phyloP scores from a whole-genome alignment of 257 asterid genomes.

The Salvia miltiorrhiza region DNA sequence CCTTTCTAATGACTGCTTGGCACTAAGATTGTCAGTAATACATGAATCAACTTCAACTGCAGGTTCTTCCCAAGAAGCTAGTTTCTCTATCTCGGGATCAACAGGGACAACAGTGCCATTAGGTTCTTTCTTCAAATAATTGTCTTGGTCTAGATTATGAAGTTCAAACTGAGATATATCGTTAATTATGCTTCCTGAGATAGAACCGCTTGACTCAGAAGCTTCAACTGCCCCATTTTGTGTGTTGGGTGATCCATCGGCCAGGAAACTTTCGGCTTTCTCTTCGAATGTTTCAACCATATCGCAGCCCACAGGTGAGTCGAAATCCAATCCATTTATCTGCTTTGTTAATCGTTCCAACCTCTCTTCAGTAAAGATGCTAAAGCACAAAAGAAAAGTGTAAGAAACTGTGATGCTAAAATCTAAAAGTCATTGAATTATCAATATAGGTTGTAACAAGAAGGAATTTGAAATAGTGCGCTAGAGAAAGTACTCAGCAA shows the following conservation, averaged over 20 bases:
- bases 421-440: background rate
- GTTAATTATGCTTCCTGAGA: slow-evolving; percentile 32
- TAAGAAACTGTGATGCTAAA: background rate
- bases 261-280: slow-evolving; percentile 37
- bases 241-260: slow-evolving; percentile 34
- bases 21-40: slow-evolving; percentile 24
- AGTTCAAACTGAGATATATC: slow-evolving; percentile 42
- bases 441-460: slow-evolving; percentile 11
- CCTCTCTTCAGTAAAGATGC: slow-evolving; percentile 94
- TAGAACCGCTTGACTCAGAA: slow-evolving; percentile 41
- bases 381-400: slow-evolving; percentile 32
- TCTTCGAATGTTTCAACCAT: slow-evolving; percentile 47
- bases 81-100: slow-evolving; percentile 46
- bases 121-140: slow-evolving; percentile 32
- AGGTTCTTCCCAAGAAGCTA: slow-evolving; percentile 36
- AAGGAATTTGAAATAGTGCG: slow-evolving; percentile 8
- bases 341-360: slow-evolving; percentile 77
- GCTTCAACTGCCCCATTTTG: slow-evolving; percentile 45
- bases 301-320: slow-evolving; percentile 40
- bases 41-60: slow-evolving; percentile 31
- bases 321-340: slow-evolving; percentile 59
- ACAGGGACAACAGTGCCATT: slow-evolving; percentile 26
- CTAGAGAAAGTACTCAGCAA: slow-evolving; percentile 23
- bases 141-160: slow-evolving; percentile 34
- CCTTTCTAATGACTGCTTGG: slow-evolving; percentile 51